These are phyloP conservation scores for Cryptococcus sp. DNA, from an alignment of 1,284 basidiomycete species.

Conservation along the genomic window DNA sequence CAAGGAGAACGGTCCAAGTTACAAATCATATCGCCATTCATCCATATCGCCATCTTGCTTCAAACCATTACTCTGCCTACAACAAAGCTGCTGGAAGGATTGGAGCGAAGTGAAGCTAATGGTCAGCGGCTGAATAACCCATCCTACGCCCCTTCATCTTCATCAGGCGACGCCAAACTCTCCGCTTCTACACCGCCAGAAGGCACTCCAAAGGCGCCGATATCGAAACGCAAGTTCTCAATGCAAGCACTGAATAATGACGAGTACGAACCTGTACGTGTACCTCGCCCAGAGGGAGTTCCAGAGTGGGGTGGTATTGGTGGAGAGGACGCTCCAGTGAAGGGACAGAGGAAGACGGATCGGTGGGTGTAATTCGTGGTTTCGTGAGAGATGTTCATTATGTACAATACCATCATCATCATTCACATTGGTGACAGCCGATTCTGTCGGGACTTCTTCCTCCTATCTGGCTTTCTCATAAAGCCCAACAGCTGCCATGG, in stretches of 20 bases:
- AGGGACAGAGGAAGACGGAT: slow-evolving; percentile 38
- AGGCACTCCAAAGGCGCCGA: slow-evolving; percentile 2
- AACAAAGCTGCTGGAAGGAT: too few relatives aligned
- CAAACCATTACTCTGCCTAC: too few relatives aligned
- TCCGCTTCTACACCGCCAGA: neutral
- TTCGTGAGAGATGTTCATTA: neutral
- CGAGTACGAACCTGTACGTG: slow-evolving; percentile 83
- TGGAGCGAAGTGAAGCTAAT: too few relatives aligned
- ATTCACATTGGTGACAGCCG: too few relatives aligned
- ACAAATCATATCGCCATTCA: too few relatives aligned
- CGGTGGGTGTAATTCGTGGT: slow-evolving; percentile 36
- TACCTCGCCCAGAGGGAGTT: slow-evolving; percentile 72
- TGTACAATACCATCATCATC: too few relatives aligned
- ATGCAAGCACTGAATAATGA: slow-evolving; percentile 48
- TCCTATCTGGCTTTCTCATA: too few relatives aligned
- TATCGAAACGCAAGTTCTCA: slow-evolving; percentile 20
- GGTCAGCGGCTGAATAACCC: slow-evolving; percentile 25
- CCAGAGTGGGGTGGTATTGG: slow-evolving; percentile 81
- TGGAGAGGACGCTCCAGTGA: slow-evolving; percentile 38
- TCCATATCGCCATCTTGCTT: too few relatives aligned
- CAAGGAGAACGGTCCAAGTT: too few relatives aligned
- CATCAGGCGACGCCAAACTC: neutral
- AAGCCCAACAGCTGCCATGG: neutral
- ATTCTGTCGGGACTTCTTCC: too few relatives aligned
- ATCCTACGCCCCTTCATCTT: neutral